Conservation (phyloP, 1,139 yeast genomes). For the Suhomyces terraborum region DNA sequence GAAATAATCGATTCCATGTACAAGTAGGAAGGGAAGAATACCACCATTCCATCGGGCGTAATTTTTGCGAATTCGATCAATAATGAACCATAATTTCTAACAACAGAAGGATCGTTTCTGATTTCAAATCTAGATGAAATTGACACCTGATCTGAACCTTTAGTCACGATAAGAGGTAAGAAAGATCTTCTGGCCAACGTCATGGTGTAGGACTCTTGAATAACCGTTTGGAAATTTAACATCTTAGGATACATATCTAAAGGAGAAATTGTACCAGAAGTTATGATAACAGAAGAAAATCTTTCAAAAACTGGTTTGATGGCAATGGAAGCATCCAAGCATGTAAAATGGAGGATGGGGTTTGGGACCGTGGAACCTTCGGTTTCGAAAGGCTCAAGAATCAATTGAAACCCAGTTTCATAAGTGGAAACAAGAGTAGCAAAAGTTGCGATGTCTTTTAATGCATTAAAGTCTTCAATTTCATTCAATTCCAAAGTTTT, state of each 20-base stretch:
- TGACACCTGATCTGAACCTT: conserved; percentile 97
- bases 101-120: conserved; percentile 96
- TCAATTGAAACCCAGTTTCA: conserved; percentile 87
- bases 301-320: conserved; percentile 95
- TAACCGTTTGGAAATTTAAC: conserved; percentile 91
- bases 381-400: conserved; percentile 93
- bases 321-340: conserved; percentile 97
- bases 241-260: conserved; percentile 98
- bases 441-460: conserved; percentile 94
- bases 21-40: conserved; percentile 92
- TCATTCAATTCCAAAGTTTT: conserved; percentile 85
- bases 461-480: conserved; percentile 88
- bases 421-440: conserved; percentile 95
- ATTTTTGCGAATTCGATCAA: conserved; percentile 90
- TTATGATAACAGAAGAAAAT: conserved; percentile 90
- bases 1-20: conserved; percentile 98
- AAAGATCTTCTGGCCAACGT: conserved; percentile 90
- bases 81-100: conserved; percentile 91
- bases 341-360: conserved; percentile 91
- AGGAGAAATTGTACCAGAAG: conserved; percentile 98
- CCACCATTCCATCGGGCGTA: conserved; percentile 98
- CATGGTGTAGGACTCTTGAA: conserved; percentile 95
- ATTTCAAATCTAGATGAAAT: conserved; percentile 95
- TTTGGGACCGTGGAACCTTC: conserved; percentile 98
- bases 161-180: conserved; percentile 92